Conservation (phyloP, 2,329 filamentous ascomycete genomes). For the Colletotrichum karsti region DNA sequence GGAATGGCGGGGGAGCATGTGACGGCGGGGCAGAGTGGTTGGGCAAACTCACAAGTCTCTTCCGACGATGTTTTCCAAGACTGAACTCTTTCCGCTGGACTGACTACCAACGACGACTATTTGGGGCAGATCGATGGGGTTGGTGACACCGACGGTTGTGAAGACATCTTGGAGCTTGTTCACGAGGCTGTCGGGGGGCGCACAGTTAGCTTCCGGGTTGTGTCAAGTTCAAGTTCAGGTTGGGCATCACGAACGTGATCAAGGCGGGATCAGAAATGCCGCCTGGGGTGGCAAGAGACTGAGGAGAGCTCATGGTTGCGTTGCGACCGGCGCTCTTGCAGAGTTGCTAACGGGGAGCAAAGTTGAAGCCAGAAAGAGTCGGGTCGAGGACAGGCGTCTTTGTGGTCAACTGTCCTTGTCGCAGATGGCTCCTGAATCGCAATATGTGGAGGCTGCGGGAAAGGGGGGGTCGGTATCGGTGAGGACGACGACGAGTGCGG, state of each 20-base stretch:
- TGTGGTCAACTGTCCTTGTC: conserved; percentile 26
- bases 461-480: conserved; percentile 9
- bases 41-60: conserved; percentile 86
- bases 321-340: conserved; percentile 13
- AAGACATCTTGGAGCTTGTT: conserved; percentile 99
- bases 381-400: conserved; percentile 5
- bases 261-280: conserved; percentile 74
- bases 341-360: background rate
- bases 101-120: conserved; percentile 98
- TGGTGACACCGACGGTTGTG: conserved; percentile 97
- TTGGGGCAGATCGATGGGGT: conserved; percentile 98
- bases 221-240: background rate
- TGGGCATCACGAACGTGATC: conserved; percentile 62
- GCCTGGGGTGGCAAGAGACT: conserved; percentile 40
- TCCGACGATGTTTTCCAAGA: conserved; percentile 98
- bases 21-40: conserved; percentile 27
- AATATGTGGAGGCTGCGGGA: conserved; percentile 20
- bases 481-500: conserved; percentile 3
- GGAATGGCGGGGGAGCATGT: conserved; percentile 14
- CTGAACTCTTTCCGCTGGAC: conserved; percentile 99
- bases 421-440: conserved; percentile 28
- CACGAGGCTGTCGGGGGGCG: conserved; percentile 69
- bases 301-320: conserved; percentile 25
- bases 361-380: background rate
- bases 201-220: conserved; percentile 29